Conservation (phyloP, 2,329 filamentous ascomycete genomes). For the Leptosphaerulina australis region DNA sequence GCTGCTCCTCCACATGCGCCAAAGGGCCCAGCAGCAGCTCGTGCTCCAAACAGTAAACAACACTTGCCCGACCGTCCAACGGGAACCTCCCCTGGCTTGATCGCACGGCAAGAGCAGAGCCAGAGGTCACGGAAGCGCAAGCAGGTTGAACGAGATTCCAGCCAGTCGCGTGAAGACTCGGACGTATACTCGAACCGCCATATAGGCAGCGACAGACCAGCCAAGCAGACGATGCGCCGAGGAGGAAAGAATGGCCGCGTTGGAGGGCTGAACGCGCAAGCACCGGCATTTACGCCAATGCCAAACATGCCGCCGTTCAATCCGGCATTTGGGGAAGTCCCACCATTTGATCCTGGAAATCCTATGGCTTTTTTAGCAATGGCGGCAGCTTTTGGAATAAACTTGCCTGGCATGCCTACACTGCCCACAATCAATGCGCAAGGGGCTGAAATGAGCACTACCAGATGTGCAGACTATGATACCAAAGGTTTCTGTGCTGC, state of each 20-base stretch:
- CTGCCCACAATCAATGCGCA: constrained; percentile 47
- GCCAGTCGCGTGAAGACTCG: constrained; percentile 48
- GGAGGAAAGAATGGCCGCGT: constrained; percentile 22
- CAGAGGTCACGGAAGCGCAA: constrained; percentile 60
- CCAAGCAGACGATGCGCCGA: constrained; percentile 66
- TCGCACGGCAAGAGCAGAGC: constrained; percentile 15
- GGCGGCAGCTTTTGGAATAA: constrained; percentile 56
- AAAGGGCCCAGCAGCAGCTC: constrained; percentile 29
- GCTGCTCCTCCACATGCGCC: constrained; percentile 33
- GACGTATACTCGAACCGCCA: constrained; percentile 48
- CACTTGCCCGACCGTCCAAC: constrained; percentile 23
- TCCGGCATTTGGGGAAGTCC: constrained; percentile 42
- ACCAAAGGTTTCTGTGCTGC: constrained; percentile 73
- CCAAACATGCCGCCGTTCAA: constrained; percentile 22
- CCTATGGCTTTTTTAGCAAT: constrained; percentile 68
- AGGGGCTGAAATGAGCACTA: constrained; percentile 35
- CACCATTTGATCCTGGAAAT: constrained; percentile 63
- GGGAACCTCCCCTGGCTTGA: constrained; percentile 3
- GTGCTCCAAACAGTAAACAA: constrained; percentile 17
- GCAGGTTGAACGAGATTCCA: constrained; percentile 61
- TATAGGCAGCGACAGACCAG: constrained; percentile 48
- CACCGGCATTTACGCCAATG: constrained; percentile 17
- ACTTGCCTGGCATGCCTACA: constrained; percentile 48
- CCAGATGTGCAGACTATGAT: constrained; percentile 73
- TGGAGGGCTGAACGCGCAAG: constrained; percentile 16